phyloP scores from a whole-genome alignment of 2,329 filamentous ascomycete species.

The Xylaria sp. region DNA sequence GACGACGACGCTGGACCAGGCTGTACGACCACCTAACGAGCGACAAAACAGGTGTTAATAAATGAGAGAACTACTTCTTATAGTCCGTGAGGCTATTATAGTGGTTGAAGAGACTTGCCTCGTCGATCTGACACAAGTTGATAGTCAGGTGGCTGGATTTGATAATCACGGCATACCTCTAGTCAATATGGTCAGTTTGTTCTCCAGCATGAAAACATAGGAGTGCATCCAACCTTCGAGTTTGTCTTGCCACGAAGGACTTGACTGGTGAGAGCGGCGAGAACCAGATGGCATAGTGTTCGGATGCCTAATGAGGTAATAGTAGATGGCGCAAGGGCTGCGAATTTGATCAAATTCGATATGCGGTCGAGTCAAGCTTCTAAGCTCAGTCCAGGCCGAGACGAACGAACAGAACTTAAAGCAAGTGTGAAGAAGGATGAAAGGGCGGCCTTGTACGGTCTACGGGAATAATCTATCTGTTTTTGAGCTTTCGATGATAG shows the following conservation, averaged over 20 bases:
- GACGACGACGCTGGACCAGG: conserved; percentile 86
- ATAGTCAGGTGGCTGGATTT: conserved; percentile 67
- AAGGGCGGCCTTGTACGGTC: conserved; percentile 2
- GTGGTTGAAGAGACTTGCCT: conserved; percentile 58
- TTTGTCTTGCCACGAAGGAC: conserved; percentile 64
- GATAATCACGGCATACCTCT: conserved; percentile 68
- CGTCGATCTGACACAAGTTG: conserved; percentile 79
- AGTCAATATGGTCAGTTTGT: conserved; percentile 31
- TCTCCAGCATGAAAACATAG: conserved; percentile 10
- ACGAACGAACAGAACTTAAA: neutral
- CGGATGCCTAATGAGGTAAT: conserved; percentile 12
- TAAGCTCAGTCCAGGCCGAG: neutral
- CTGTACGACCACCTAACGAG: conserved; percentile 80
- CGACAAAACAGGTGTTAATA: conserved; percentile 29
- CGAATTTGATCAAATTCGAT: conserved; percentile 2
- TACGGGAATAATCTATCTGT: conserved; percentile 16
- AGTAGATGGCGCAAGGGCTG: conserved; percentile 13
- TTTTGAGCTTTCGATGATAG: conserved; percentile 13
- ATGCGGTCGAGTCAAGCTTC: conserved; percentile 1
- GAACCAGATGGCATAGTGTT: conserved; percentile 45
- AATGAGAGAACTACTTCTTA: neutral
- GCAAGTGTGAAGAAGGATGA: neutral
- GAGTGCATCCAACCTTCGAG: conserved; percentile 58
- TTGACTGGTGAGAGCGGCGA: conserved; percentile 35
- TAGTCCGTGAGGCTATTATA: neutral